These are phyloP conservation scores for Arachnomyces sp. DNA, from an alignment of 2,329 filamentous ascomycete genomes.

Conservation along the genomic window DNA sequence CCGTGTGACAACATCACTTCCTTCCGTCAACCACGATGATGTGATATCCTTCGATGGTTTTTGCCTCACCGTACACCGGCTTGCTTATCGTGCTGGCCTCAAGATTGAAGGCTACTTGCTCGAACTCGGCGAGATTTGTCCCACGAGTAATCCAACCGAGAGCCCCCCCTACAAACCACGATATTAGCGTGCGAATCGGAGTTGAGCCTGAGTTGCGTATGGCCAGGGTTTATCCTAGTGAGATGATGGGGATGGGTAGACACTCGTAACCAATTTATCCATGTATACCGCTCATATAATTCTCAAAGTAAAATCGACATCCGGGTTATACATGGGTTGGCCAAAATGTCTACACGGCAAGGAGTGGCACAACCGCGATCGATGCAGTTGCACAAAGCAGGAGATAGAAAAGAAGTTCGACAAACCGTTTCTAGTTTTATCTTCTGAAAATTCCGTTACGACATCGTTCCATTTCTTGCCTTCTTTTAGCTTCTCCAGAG, in stretches of 20 bases:
- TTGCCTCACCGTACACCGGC: conserved; percentile 55
- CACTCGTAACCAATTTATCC: too few species aligned
- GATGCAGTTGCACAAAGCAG: neutral
- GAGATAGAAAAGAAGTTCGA: conserved; percentile 7
- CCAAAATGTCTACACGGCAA: too few species aligned
- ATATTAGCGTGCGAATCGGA: conserved; percentile 2
- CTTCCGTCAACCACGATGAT: conserved; percentile 61
- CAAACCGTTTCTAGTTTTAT: conserved; percentile 54
- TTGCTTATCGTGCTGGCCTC: conserved; percentile 54
- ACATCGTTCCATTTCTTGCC: conserved; percentile 60
- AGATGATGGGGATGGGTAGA: too few species aligned
- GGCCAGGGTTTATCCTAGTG: too few species aligned
- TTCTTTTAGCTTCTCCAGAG: conserved; percentile 51
- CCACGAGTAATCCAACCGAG: conserved; percentile 58
- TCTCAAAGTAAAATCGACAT: too few species aligned
- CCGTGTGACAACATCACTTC: conserved; percentile 35
- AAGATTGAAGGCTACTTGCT: conserved; percentile 55
- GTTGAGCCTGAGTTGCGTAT: neutral
- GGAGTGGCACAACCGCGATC: too few species aligned
- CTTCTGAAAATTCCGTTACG: conserved; percentile 57
- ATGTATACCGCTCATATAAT: too few species aligned
- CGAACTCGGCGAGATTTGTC: conserved; percentile 50
- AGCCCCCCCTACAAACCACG: conserved; percentile 43
- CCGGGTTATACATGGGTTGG: too few species aligned
- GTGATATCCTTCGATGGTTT: conserved; percentile 60